A percentile compares a stretch with the other conserved stretches of the same genome.
Conservation (phyloP, 768 basidiomycete species). For the Trametes sanguinea region DNA sequence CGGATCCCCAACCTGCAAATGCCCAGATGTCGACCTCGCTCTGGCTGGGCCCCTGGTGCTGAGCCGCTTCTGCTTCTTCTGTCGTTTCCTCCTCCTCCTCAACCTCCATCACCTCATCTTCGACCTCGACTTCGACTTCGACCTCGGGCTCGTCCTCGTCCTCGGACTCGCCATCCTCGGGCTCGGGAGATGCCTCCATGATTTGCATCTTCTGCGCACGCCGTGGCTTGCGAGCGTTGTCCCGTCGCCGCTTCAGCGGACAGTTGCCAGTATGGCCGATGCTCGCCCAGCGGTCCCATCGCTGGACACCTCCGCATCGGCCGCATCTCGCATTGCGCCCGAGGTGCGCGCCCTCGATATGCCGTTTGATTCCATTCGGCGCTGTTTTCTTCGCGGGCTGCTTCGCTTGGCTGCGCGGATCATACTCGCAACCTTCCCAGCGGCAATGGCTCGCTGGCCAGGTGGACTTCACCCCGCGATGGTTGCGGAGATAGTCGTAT, state of each 20-base stretch:
- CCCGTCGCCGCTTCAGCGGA: background rate
- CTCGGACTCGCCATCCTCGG: background rate
- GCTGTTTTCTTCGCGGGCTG: no score
- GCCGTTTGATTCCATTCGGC: background rate
- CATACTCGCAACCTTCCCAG: constrained; percentile 6
- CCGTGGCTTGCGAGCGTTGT: no score
- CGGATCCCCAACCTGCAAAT: no score
- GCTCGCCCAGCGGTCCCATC: constrained; percentile 3
- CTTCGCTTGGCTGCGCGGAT: background rate
- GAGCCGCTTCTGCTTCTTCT: background rate
- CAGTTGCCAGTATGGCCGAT: background rate
- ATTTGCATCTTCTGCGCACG: no score
- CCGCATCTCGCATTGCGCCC: background rate
- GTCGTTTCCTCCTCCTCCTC: background rate
- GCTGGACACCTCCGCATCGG: background rate
- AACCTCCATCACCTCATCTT: constrained; percentile 6
- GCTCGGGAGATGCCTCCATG: no score
- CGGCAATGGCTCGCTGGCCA: background rate
- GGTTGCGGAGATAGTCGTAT: background rate
- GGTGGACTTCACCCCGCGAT: background rate
- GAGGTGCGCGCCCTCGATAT: constrained; percentile 15
- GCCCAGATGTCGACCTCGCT: background rate
- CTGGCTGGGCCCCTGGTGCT: background rate
- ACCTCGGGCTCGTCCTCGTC: background rate
- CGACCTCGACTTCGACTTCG: background rate